Evolutionary conservation across 1,139 yeast species (phyloP).

Genomic region (Geotrichum australiense): DNA sequence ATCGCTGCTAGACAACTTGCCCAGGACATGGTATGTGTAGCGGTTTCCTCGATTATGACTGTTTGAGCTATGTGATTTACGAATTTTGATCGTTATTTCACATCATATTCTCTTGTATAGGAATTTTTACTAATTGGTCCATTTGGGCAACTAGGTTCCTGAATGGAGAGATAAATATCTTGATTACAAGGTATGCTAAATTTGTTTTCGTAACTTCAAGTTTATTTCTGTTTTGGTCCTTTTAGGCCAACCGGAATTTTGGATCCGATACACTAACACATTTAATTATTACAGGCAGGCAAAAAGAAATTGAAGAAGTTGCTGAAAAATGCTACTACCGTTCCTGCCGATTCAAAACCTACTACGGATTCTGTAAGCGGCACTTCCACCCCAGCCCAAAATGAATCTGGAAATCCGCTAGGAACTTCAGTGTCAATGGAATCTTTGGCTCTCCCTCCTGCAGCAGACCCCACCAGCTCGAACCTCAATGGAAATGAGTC

Average conservation of each 20-base stretch:
- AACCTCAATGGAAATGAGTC: slow-evolving; percentile 6
- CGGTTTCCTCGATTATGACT: too few species aligned
- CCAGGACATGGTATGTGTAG: too few species aligned
- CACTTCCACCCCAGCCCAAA: slow-evolving; percentile 2
- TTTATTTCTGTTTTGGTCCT: too few species aligned
- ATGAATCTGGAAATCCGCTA: too few species aligned
- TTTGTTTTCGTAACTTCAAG: too few species aligned
- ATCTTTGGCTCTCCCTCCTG: slow-evolving; percentile 27
- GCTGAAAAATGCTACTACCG: slow-evolving; percentile 20
- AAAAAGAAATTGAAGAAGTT: slow-evolving; percentile 51
- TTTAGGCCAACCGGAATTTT: not conserved
- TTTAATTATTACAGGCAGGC: slow-evolving; percentile 35
- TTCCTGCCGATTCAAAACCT: slow-evolving; percentile 16
- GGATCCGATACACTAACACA: slow-evolving; percentile 1
- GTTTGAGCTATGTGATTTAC: too few species aligned
- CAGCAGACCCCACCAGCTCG: slow-evolving; percentile 20
- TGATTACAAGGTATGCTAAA: slow-evolving; percentile 52
- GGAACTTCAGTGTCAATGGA: slow-evolving; percentile 12
- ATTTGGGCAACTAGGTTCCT: slow-evolving; percentile 63
- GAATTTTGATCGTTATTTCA: too few species aligned
- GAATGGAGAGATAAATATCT: slow-evolving; percentile 83
- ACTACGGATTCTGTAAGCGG: slow-evolving; percentile 10
- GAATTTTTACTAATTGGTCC: too few species aligned
- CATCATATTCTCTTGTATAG: too few species aligned
- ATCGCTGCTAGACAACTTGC: too few species aligned